These are phyloP conservation scores for Colletotrichum navitas DNA, from an alignment of 2,329 filamentous ascomycete species.

Conservation along the genomic window DNA sequence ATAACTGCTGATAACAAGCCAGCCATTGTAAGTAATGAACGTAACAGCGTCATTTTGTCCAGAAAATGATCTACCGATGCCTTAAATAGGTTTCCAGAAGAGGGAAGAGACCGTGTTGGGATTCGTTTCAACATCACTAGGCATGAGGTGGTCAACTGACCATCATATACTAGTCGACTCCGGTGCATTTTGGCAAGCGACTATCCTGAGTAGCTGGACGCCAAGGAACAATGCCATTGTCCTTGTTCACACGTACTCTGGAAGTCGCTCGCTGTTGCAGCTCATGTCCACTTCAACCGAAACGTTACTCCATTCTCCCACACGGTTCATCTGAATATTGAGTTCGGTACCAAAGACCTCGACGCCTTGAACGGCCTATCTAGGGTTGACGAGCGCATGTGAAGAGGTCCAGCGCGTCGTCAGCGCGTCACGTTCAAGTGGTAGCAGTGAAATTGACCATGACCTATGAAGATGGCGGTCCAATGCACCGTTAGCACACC, in stretches of 20 bases:
- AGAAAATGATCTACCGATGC: background rate
- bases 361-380: no score
- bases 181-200: slow-evolving; percentile 2
- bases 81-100: slow-evolving; percentile 25
- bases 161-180: slow-evolving; percentile 30
- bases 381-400: background rate
- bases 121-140: slow-evolving; percentile 8
- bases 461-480: slow-evolving; percentile 8
- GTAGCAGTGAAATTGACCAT: slow-evolving; percentile 9
- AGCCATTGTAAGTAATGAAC: slow-evolving; percentile 11
- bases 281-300: slow-evolving; percentile 1
- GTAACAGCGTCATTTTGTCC: slow-evolving; percentile 5
- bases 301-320: slow-evolving; percentile 13
- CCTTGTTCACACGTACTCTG: slow-evolving; percentile 14
- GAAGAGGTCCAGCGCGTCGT: slow-evolving; percentile 6
- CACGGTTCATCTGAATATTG: background rate
- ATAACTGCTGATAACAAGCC: slow-evolving; percentile 1
- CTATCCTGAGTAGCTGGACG: background rate
- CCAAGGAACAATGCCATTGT: slow-evolving; percentile 13
- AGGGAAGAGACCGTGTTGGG: slow-evolving; percentile 10
- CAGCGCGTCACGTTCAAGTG: slow-evolving; percentile 25
- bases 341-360: no score
- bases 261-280: background rate
- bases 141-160: slow-evolving; percentile 32
- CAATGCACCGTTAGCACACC: slow-evolving; percentile 19